A percentile compares a stretch with the other conserved stretches of the same genome.
phyloP scores from a whole-genome alignment of 345 rosid species.

The Microthlaspi erraticum region DNA sequence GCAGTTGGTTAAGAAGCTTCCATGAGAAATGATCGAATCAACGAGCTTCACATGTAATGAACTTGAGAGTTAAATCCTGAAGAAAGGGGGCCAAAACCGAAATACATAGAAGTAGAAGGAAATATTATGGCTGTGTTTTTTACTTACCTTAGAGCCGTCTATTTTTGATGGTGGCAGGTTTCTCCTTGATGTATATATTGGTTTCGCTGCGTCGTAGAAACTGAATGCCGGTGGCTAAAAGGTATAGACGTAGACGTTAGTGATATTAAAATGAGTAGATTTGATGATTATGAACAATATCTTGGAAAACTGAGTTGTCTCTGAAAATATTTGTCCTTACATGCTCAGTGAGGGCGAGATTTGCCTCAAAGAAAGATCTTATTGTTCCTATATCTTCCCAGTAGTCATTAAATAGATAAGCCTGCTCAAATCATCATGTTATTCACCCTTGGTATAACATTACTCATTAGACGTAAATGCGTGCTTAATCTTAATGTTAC shows the following conservation, averaged over 20 bases:
- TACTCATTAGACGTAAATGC: conserved; percentile 7
- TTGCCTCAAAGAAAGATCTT: conserved; percentile 94
- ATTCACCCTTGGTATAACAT: background rate
- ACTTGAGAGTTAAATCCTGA: conserved; percentile 23
- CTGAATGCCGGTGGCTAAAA: conserved; percentile 86
- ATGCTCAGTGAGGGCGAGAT: conserved; percentile 91
- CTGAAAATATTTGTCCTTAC: conserved; percentile 51
- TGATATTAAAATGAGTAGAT: background rate
- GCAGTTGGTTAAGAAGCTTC: conserved; percentile 77
- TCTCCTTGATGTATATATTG: conserved; percentile 92
- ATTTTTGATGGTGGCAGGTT: conserved; percentile 86
- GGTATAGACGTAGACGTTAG: conserved; percentile 33
- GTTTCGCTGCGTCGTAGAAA: conserved; percentile 90
- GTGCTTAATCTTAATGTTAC: conserved; percentile 34
- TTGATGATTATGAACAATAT: conserved; percentile 4
- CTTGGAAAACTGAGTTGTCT: conserved; percentile 16
- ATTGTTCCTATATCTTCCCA: conserved; percentile 99
- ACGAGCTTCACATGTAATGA: conserved; percentile 55
- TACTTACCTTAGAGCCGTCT: conserved; percentile 72
- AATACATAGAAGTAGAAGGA: background rate
- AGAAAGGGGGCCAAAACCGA: conserved; percentile 12
- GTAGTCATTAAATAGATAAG: conserved; percentile 90
- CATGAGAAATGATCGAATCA: conserved; percentile 90
- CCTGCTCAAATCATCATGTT: conserved; percentile 56
- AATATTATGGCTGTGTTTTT: conserved; percentile 8